Evolutionary conservation across 2,329 filamentous ascomycete genomes (phyloP).

Genomic region (Aschersonia sp.): DNA sequence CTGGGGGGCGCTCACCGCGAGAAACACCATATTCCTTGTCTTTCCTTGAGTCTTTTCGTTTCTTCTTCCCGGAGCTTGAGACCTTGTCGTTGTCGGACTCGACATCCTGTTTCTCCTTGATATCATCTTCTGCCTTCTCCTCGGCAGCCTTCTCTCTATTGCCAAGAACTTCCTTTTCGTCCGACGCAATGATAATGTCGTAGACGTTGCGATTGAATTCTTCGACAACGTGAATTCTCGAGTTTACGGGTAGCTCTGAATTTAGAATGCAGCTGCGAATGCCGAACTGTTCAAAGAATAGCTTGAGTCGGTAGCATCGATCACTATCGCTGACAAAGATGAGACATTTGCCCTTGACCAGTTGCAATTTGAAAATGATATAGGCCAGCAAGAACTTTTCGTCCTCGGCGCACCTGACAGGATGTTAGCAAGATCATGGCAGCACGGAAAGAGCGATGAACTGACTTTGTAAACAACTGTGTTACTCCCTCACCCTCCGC

Average conservation of each 20-base stretch:
- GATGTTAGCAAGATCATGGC: neutral
- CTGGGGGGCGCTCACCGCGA: conserved; percentile 39
- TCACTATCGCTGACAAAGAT: conserved; percentile 71
- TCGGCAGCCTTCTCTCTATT: conserved; percentile 34
- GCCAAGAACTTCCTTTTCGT: conserved; percentile 75
- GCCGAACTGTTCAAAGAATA: conserved; percentile 94
- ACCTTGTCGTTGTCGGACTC: too few relatives aligned
- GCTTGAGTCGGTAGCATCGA: conserved; percentile 75
- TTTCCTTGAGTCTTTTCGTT: conserved; percentile 36
- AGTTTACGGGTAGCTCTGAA: conserved; percentile 86
- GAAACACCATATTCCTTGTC: conserved; percentile 93
- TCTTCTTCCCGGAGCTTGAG: conserved; percentile 4
- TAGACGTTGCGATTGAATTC: conserved; percentile 96
- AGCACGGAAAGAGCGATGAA: neutral
- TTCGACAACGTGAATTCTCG: conserved; percentile 83
- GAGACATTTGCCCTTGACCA: conserved; percentile 80
- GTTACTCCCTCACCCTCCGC: conserved; percentile 62
- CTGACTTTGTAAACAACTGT: conserved; percentile 73
- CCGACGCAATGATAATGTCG: conserved; percentile 93
- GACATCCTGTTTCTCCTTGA: conserved; percentile 6
- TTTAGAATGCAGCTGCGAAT: conserved; percentile 89
- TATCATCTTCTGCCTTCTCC: conserved; percentile 22
- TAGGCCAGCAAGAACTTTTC: conserved; percentile 92
- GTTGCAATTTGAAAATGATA: conserved; percentile 85
- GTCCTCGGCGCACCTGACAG: conserved; percentile 66